Evolutionary conservation across 1,284 basidiomycete genomes (phyloP), one percentile per base, ranked within the genome.

Genomic region (Fomitopsis schrenkii): DNA sequence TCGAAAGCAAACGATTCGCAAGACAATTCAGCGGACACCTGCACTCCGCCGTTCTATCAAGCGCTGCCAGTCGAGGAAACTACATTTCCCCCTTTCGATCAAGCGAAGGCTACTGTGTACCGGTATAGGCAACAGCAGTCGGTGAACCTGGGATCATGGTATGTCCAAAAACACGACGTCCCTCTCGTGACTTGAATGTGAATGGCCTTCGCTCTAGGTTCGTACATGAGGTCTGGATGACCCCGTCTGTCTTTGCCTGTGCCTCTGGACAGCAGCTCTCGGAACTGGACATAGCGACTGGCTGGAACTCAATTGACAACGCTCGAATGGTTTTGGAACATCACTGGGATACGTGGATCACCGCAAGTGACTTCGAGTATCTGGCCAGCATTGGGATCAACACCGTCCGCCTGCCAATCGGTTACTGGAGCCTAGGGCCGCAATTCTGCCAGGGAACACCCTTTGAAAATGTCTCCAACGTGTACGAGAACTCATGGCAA

Each of bases 311-410:
- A 36, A 63, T 68, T 6, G 69, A 71, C 3, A 70, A 72, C 63
- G 87, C 90, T 19, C 78, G 81, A 22, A 70, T 77, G 30, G 73
- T 86, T 9, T 78, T 94, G 62, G 90, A 93, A 73, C 78, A 79
- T 52, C 91, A 92, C 72, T 94, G 91, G 91, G 88, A 90, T 66
- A 89, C 86, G 6, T 94, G 87, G 75, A 85, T 93, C 71, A 86
- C 77, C 14, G 80, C 83, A 57, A 72, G 77, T 0, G 89, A 91
- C 71, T 88, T 92, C 66, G 71, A 78, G n/a, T 82, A 85, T 62
- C 80, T 88, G 9, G 77, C 83, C 0, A 76, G 74, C 61, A 81
- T 85, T 53, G 88, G 88, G 1, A 88, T 91, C 76, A 91, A 91
- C 73, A 90, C 88, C 12, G 84, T 90, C 28, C 82, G 88, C 17